Percentiles rank a stretch among this genome's conserved stretches.
These are phyloP conservation scores for Exophiala spinifera DNA, from an alignment of 2,329 filamentous ascomycete genomes.

Conservation along the genomic window DNA sequence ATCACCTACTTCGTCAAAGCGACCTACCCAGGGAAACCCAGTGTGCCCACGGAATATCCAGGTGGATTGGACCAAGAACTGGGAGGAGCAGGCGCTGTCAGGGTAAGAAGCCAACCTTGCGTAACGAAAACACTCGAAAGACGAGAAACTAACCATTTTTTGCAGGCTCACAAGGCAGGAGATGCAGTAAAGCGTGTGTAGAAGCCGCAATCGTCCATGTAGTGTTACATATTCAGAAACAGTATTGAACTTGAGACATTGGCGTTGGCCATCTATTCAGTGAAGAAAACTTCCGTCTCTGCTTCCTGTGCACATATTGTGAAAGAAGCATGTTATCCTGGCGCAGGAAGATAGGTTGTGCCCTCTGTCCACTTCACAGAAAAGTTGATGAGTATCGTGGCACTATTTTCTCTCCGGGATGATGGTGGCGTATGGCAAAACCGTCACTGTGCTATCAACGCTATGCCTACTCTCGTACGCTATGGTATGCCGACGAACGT, in stretches of 20 bases:
- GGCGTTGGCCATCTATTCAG: too few species aligned
- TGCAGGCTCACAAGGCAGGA: constrained; percentile 17
- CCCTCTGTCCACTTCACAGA: too few species aligned
- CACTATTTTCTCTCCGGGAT: too few species aligned
- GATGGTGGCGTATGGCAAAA: too few species aligned
- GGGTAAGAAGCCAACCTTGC: constrained; percentile 52
- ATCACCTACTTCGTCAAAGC: constrained; percentile 66
- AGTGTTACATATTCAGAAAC: constrained; percentile 4
- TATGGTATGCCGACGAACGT: too few species aligned
- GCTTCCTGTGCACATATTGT: too few species aligned
- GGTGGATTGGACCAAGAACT: constrained; percentile 71
- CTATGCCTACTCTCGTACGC: too few species aligned
- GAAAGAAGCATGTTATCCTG: too few species aligned
- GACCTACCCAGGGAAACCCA: constrained; percentile 69
- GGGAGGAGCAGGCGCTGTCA: constrained; percentile 64
- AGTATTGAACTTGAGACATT: constrained; percentile 13
- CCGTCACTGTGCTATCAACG: too few species aligned
- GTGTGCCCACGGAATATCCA: constrained; percentile 65
- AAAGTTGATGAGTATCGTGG: too few species aligned
- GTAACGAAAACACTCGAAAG: neutral
- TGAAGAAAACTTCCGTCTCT: too few species aligned
- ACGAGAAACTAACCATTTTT: constrained; percentile 8
- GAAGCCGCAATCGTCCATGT: constrained; percentile 5
- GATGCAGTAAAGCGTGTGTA: constrained; percentile 10
- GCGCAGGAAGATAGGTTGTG: too few species aligned